These are phyloP conservation scores for Fusarium aywerte DNA, from an alignment of 2,329 filamentous ascomycete genomes.

Conservation along the genomic window DNA sequence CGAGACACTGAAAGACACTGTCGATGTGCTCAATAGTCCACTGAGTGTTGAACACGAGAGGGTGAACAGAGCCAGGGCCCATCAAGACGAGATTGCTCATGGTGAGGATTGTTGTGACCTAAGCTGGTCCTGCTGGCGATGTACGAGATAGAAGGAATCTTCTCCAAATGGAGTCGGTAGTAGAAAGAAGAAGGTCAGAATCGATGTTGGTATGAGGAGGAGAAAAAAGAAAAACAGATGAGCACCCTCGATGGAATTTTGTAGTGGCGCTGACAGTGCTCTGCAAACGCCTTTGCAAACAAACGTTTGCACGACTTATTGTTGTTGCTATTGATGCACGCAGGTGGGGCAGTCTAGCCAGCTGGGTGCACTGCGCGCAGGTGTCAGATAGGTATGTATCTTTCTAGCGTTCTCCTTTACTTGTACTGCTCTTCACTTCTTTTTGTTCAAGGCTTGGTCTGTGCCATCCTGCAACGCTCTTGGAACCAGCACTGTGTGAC, in stretches of 20 bases:
- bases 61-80: neutral
- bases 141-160: neutral
- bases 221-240: neutral
- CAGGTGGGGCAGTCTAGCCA: conserved; percentile 2
- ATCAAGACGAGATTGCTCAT: conserved; percentile 7
- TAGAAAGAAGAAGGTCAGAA: neutral
- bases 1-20: conserved; percentile 33
- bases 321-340: conserved; percentile 18
- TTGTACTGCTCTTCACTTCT: conserved; percentile 4
- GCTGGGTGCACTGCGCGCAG: neutral
- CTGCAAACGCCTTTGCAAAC: neutral
- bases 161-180: neutral
- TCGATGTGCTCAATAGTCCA: conserved; percentile 22
- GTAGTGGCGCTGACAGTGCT: conserved; percentile 5
- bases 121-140: conserved; percentile 2
- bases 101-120: neutral
- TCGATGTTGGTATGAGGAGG: neutral
- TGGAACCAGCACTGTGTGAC: neutral
- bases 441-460: conserved; percentile 10
- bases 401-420: conserved; percentile 4
- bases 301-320: conserved; percentile 1
- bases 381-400: conserved; percentile 7
- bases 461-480: neutral
- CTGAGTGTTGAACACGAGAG: neutral
- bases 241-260: conserved; percentile 6